These are phyloP conservation scores for Copromyces sp. DNA, from an alignment of 495 filamentous ascomycete genomes.

Conservation along the genomic window DNA sequence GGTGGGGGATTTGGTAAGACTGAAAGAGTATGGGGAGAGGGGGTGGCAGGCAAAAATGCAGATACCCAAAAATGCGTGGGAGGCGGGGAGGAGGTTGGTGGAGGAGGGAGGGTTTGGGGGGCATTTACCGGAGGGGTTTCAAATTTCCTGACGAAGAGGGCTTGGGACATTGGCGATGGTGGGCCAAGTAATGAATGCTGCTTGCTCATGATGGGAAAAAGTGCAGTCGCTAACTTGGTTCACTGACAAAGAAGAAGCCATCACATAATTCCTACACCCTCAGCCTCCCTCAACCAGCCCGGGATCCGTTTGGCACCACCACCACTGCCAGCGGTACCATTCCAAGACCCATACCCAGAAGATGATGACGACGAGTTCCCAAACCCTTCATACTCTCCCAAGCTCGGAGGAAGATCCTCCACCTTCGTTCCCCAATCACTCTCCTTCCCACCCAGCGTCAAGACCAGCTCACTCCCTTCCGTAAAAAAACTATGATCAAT, in stretches of 20 bases:
- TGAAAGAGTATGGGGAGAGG: slow-evolving; percentile 25
- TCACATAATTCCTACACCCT: background rate
- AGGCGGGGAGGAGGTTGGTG: slow-evolving; percentile 25
- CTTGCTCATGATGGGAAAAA: background rate
- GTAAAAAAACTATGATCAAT: slow-evolving; percentile 66
- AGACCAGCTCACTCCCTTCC: slow-evolving; percentile 56
- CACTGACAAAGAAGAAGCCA: background rate
- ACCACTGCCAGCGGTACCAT: background rate
- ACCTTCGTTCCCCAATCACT: slow-evolving; percentile 59
- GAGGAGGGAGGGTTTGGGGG: slow-evolving; percentile 13
- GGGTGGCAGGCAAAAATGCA: slow-evolving; percentile 28
- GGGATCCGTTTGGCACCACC: background rate
- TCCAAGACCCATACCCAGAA: background rate
- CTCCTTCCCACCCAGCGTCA: slow-evolving; percentile 54
- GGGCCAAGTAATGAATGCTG: background rate
- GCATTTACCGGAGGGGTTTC: slow-evolving; percentile 9
- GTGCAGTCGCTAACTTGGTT: background rate
- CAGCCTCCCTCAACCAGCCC: background rate
- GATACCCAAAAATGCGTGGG: slow-evolving; percentile 28
- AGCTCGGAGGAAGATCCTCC: slow-evolving; percentile 55
- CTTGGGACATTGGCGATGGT: background rate
- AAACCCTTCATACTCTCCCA: slow-evolving; percentile 26
- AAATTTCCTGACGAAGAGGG: background rate
- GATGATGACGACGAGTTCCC: background rate
- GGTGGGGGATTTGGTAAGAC: slow-evolving; percentile 28